These are phyloP conservation scores for Smallanthus sonchifolius DNA, from an alignment of 129 eudicot genomes.

Conservation along the genomic window DNA sequence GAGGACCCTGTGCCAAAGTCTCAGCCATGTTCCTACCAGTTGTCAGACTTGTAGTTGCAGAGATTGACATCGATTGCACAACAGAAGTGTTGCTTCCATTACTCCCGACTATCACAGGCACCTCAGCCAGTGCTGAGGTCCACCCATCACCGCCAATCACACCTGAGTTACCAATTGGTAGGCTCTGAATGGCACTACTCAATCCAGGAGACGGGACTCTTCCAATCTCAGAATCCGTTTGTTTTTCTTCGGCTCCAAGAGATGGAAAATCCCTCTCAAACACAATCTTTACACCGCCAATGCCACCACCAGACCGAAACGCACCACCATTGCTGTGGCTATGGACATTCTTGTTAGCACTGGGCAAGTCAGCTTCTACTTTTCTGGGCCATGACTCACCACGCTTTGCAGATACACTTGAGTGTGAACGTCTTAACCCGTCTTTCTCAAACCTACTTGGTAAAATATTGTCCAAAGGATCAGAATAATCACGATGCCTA, in stretches of 20 bases:
- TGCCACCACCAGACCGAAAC: background rate
- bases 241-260: background rate
- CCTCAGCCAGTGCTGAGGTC: constrained; percentile 80
- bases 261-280: constrained; percentile 6
- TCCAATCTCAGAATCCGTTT: constrained; percentile 35
- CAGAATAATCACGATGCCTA: constrained; percentile 6
- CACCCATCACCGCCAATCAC: constrained; percentile 59
- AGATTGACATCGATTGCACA: background rate
- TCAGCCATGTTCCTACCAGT: constrained; percentile 11
- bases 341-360: background rate
- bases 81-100: constrained; percentile 18
- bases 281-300: constrained; percentile 3
- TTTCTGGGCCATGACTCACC: background rate
- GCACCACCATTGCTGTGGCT: background rate
- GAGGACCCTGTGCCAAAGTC: constrained; percentile 10
- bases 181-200: constrained; percentile 49
- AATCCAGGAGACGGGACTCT: constrained; percentile 60
- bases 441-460: constrained; percentile 9
- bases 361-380: background rate
- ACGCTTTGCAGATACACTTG: constrained; percentile 12
- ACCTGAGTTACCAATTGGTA: constrained; percentile 45
- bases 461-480: constrained; percentile 4
- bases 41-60: background rate
- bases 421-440: constrained; percentile 2
- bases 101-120: constrained; percentile 36